A percentile compares a stretch with the other conserved stretches of the same genome.
Conservation (phyloP, 2,329 filamentous ascomycete species). For the Alternaria brassicicola region DNA sequence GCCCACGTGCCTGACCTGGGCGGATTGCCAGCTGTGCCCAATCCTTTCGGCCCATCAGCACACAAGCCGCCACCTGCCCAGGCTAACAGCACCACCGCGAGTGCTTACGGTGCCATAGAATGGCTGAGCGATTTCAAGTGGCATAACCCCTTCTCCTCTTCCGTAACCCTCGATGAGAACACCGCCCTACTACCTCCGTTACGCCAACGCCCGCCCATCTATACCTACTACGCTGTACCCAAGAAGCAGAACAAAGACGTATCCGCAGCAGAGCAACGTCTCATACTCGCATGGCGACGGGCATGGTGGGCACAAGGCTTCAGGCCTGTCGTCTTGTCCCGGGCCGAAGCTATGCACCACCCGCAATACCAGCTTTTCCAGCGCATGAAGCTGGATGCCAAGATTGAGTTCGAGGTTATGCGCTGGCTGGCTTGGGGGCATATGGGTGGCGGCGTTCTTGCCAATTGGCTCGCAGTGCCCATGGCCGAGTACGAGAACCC, state of each 20-base stretch:
- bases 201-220: slow-evolving; percentile 72
- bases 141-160: slow-evolving; percentile 86
- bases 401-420: slow-evolving; percentile 66
- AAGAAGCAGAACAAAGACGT: slow-evolving; percentile 66
- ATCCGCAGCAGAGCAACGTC: slow-evolving; percentile 74
- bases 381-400: slow-evolving; percentile 44
- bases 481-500: slow-evolving; percentile 79
- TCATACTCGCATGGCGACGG: slow-evolving; percentile 85
- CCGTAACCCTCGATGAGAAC: slow-evolving; percentile 79
- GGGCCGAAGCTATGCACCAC: slow-evolving; percentile 81
- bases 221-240: slow-evolving; percentile 86
- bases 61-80: slow-evolving; percentile 80
- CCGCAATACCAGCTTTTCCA: slow-evolving; percentile 77
- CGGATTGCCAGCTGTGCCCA: slow-evolving; percentile 51
- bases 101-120: slow-evolving; percentile 66
- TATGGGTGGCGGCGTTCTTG: slow-evolving; percentile 83
- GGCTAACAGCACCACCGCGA: slow-evolving; percentile 72
- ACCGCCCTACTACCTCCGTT: slow-evolving; percentile 83
- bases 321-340: slow-evolving; percentile 78
- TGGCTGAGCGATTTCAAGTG: slow-evolving; percentile 93
- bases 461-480: slow-evolving; percentile 80
- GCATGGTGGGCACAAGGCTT: slow-evolving; percentile 98
- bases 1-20: slow-evolving; percentile 37
- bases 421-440: slow-evolving; percentile 92
- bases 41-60: slow-evolving; percentile 71